Evolutionary conservation across 31 red algal genomes (phyloP).

Genomic region (Bonnemaisonia californica): DNA sequence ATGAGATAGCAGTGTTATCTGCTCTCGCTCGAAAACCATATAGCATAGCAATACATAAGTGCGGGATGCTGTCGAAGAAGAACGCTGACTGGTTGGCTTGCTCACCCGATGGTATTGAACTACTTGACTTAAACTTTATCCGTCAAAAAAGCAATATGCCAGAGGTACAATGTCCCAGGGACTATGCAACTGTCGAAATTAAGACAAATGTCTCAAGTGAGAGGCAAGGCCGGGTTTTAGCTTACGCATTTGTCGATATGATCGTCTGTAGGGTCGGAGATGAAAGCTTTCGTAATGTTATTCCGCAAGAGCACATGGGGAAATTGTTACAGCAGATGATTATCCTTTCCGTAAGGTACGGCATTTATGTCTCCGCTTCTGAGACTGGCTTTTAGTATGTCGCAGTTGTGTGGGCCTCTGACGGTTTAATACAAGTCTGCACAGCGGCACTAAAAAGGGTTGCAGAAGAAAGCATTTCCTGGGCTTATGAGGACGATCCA

Average conservation of each 20-base stretch:
- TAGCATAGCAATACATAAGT: background rate
- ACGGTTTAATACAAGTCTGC: background rate
- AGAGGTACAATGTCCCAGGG: background rate
- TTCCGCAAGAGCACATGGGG: constrained; percentile 12
- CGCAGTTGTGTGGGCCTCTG: background rate
- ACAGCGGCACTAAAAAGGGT: background rate
- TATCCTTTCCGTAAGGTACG: constrained; percentile 14
- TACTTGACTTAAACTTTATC: background rate
- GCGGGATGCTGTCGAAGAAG: constrained; percentile 19
- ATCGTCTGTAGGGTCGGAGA: constrained; percentile 6
- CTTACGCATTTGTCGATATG: constrained; percentile 1
- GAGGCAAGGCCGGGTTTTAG: constrained; percentile 3
- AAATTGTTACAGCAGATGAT: background rate
- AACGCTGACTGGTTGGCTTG: background rate
- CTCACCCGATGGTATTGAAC: constrained; percentile 5
- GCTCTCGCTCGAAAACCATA: background rate
- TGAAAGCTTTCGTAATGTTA: background rate
- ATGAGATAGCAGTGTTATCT: background rate
- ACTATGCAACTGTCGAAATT: background rate
- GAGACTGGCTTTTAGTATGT: constrained; percentile 4
- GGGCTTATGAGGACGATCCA: constrained; percentile 13
- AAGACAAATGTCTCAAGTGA: background rate
- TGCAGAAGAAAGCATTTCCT: background rate
- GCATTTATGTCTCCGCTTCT: constrained; percentile 4
- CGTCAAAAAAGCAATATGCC: background rate